Percentiles rank a stretch among this genome's conserved stretches.
Conservation (phyloP, 768 basidiomycete genomes). For the Erythrobasidium yunnanense region DNA sequence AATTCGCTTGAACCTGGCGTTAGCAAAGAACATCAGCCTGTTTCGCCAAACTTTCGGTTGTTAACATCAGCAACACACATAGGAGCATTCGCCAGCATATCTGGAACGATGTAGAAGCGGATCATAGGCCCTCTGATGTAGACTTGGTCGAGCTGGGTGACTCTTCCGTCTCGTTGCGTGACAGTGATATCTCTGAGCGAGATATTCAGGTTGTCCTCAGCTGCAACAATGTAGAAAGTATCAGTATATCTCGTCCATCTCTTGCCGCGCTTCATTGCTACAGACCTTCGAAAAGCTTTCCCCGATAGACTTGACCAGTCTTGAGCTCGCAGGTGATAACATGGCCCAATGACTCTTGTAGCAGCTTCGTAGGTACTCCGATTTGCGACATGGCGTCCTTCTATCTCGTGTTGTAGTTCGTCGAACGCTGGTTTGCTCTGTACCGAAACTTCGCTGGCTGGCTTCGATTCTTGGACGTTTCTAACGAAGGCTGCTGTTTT, state of each 20-base stretch:
- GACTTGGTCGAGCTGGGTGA: conserved; percentile 87
- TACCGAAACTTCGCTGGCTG: too few species aligned
- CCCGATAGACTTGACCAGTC: conserved; percentile 91
- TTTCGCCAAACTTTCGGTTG: conserved; percentile 3
- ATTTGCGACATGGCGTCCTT: conserved; percentile 24
- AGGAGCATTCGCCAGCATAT: conserved; percentile 97
- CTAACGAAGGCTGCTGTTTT: too few species aligned
- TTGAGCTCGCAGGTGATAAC: conserved; percentile 96
- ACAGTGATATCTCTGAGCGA: conserved; percentile 93
- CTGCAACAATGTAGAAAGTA: conserved; percentile 45
- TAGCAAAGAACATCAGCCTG: neutral
- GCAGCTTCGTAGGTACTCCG: conserved; percentile 43
- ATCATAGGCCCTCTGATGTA: conserved; percentile 98
- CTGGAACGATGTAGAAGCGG: conserved; percentile 96
- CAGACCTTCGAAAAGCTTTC: conserved; percentile 91
- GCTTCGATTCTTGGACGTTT: too few species aligned
- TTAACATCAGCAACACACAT: conserved; percentile 55
- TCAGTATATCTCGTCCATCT: neutral
- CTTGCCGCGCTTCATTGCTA: conserved; percentile 11
- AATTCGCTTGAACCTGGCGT: conserved; percentile 96
- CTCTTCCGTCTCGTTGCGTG: conserved; percentile 92
- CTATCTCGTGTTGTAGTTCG: too few species aligned
- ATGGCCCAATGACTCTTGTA: conserved; percentile 93
- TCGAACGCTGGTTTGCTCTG: too few species aligned
- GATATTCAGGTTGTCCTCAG: conserved; percentile 96